These are phyloP conservation scores for Hypoxylon sp. DNA, from an alignment of 2,329 filamentous ascomycete genomes.

Conservation along the genomic window DNA sequence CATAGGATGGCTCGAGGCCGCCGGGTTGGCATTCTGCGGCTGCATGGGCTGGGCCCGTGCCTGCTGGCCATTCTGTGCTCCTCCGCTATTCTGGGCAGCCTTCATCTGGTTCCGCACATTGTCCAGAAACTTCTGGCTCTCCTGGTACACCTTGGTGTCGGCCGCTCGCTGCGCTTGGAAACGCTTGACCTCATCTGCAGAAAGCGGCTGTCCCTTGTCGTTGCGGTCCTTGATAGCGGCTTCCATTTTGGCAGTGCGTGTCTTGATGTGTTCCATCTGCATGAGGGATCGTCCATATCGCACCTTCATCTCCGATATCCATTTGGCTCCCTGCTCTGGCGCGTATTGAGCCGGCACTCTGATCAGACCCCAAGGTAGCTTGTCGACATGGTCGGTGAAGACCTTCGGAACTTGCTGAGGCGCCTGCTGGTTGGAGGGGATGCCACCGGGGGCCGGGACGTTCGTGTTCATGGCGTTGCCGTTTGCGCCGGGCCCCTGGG, in stretches of 20 bases:
- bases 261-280: slow-evolving; percentile 41
- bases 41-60: slow-evolving; percentile 40
- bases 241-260: slow-evolving; percentile 31
- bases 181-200: slow-evolving; percentile 39
- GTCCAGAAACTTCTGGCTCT: slow-evolving; percentile 38
- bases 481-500: slow-evolving; percentile 24
- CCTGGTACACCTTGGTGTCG: slow-evolving; percentile 36
- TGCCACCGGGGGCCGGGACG: slow-evolving; percentile 7
- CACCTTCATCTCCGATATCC: slow-evolving; percentile 30
- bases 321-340: slow-evolving; percentile 37
- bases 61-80: slow-evolving; percentile 32
- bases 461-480: slow-evolving; percentile 11
- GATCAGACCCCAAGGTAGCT: slow-evolving; percentile 38
- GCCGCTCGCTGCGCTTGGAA: slow-evolving; percentile 27
- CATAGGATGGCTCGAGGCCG: slow-evolving; percentile 41
- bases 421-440: slow-evolving; percentile 1
- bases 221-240: slow-evolving; percentile 39
- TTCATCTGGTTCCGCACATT: slow-evolving; percentile 38
- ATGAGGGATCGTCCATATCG: slow-evolving; percentile 39
- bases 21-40: slow-evolving; percentile 28
- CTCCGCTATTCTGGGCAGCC: slow-evolving; percentile 14
- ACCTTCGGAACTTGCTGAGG: slow-evolving; percentile 28
- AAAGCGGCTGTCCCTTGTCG: slow-evolving; percentile 34
- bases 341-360: slow-evolving; percentile 21
- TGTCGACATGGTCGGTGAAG: slow-evolving; percentile 40